Evolutionary conservation across 2,329 filamentous ascomycete species (phyloP).

Genomic region (Simplicillium sp.): DNA sequence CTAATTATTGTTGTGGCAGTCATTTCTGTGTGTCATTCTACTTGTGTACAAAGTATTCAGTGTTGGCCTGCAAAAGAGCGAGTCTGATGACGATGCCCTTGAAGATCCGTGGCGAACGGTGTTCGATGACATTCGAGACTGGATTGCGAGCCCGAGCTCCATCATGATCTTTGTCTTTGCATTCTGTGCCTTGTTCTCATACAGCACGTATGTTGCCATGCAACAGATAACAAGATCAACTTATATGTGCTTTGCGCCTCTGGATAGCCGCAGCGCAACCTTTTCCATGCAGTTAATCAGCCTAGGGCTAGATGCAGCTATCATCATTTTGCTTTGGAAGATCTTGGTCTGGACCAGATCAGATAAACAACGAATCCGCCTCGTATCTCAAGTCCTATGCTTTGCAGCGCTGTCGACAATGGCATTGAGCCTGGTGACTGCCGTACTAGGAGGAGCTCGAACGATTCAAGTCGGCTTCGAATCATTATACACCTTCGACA

Average conservation of each 20-base stretch:
- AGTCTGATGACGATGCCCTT: slow-evolving; percentile 20
- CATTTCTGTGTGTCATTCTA: slow-evolving; percentile 35
- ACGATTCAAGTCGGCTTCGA: slow-evolving; percentile 23
- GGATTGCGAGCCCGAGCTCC: slow-evolving; percentile 33
- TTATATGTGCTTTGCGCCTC: slow-evolving; percentile 37
- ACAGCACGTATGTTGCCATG: slow-evolving; percentile 30
- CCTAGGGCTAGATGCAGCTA: slow-evolving; percentile 34
- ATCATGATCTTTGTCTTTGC: slow-evolving; percentile 22
- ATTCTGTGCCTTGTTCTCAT: slow-evolving; percentile 26
- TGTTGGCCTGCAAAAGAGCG: slow-evolving; percentile 18
- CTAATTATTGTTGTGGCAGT: slow-evolving; percentile 5
- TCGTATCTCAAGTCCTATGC: slow-evolving; percentile 3
- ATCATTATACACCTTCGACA: slow-evolving; percentile 37
- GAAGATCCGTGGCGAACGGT: slow-evolving; percentile 39
- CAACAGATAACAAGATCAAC: slow-evolving; percentile 33
- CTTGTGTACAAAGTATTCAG: slow-evolving; percentile 34
- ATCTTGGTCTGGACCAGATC: slow-evolving; percentile 41
- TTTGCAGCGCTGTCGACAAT: too few relatives aligned
- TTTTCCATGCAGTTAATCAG: slow-evolving; percentile 15
- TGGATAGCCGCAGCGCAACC: slow-evolving; percentile 22
- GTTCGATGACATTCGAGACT: slow-evolving; percentile 36
- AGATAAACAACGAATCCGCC: slow-evolving; percentile 34
- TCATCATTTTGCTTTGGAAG: slow-evolving; percentile 40
- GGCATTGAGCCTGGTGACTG: neutral
- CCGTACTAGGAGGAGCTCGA: slow-evolving; percentile 6